phyloP scores from a whole-genome alignment of 139 green algal genomes.

The Picochlorum sp. region DNA sequence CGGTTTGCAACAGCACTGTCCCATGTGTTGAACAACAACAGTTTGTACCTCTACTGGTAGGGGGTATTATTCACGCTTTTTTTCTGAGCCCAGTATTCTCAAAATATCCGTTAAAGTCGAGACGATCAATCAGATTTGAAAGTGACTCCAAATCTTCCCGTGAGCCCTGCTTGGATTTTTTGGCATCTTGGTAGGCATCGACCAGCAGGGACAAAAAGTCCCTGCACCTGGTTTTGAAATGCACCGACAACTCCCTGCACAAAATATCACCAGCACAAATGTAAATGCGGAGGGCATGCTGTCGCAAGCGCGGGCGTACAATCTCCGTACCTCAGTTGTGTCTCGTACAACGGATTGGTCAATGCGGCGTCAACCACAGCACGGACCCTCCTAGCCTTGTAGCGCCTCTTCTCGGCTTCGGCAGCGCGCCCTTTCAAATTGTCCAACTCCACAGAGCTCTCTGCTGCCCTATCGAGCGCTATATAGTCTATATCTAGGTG shows the following conservation, averaged over 20 bases:
- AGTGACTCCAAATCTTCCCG: constrained; percentile 44
- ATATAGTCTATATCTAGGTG: constrained; percentile 13
- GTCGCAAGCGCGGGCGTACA: neutral
- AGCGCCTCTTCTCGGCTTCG: neutral
- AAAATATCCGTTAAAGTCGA: constrained; percentile 46
- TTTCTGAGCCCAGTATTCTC: no score
- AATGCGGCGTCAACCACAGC: constrained; percentile 5
- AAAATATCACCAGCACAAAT: neutral
- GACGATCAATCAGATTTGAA: constrained; percentile 34
- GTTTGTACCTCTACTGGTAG: neutral
- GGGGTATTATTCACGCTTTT: no score
- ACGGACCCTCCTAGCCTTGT: neutral
- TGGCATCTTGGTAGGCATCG: constrained; percentile 28
- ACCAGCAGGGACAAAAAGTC: constrained; percentile 28
- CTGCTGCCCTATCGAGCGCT: neutral
- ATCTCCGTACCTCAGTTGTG: neutral
- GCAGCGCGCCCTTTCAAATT: neutral
- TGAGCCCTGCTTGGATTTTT: constrained; percentile 19
- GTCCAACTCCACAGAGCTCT: neutral
- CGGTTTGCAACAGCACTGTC: neutral
- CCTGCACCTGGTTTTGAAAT: constrained; percentile 6
- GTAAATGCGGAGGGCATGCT: neutral
- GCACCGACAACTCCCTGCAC: constrained; percentile 11
- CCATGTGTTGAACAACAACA: neutral
- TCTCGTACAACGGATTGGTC: constrained; percentile 9